Evolutionary conservation across 495 filamentous ascomycete genomes (phyloP).

Genomic region (Coniosporium apollinis): DNA sequence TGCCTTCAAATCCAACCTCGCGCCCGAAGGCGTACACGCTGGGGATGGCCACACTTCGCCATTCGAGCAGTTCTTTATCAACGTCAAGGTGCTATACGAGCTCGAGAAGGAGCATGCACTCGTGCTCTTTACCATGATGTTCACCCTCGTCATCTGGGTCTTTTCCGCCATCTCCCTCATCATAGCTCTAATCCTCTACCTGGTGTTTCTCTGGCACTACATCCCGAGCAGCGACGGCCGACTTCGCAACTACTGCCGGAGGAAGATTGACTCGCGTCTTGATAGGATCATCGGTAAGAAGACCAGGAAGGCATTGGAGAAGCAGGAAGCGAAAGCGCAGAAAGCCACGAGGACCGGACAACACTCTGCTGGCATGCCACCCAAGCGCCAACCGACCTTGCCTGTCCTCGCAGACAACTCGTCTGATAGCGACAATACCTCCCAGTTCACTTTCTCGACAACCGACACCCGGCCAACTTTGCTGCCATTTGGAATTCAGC

Average conservation of each 20-base stretch:
- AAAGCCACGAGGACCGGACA: constrained; percentile 37
- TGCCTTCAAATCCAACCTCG: constrained; percentile 51
- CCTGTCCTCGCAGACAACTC: constrained; percentile 41
- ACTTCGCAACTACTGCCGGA: constrained; percentile 66
- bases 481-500: too few relatives aligned
- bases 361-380: constrained; percentile 29
- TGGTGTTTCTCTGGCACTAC: constrained; percentile 78
- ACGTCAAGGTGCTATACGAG: constrained; percentile 52
- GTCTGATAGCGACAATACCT: too few relatives aligned
- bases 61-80: constrained; percentile 30
- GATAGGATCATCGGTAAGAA: constrained; percentile 64
- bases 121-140: constrained; percentile 75
- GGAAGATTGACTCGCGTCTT: constrained; percentile 72
- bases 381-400: constrained; percentile 46
- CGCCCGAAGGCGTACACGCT: constrained; percentile 39
- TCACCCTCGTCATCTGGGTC: constrained; percentile 80
- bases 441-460: too few relatives aligned
- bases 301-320: constrained; percentile 69
- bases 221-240: constrained; percentile 66
- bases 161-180: constrained; percentile 60
- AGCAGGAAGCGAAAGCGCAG: constrained; percentile 44
- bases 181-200: constrained; percentile 55
- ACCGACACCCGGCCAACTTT: too few relatives aligned
- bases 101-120: constrained; percentile 56
- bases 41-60: constrained; percentile 26